Base-by-base conservation (phyloP, 495 filamentous ascomycete genomes). In the Talaromyces proteolyticus region DNA sequence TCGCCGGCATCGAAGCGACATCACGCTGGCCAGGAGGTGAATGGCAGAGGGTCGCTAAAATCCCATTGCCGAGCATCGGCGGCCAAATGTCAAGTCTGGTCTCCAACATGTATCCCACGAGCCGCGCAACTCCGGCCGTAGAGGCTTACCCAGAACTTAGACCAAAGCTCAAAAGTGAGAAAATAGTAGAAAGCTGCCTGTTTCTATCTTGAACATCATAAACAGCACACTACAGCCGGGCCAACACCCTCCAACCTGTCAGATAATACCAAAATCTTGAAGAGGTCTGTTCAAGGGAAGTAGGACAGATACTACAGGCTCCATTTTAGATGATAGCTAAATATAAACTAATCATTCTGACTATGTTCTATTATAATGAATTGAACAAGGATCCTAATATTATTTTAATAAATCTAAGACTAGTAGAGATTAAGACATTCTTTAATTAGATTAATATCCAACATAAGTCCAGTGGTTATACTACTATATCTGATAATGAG, bases 401-500 rank as follows among this genome's bases (percentile, higher is more conserved):
- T 22, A 17, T 50, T 6, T 37, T 54, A 6, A n/a, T 43, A 40
- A 54, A 54, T 25, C 23, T 54, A 24, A 37, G 37, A 19, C 1
- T 34, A 14, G 26, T 18, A 14, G 36, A 51, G 44, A 48, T 50
- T 17, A 55, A 51, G 24, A 40, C 34, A 38, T 55, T 49, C 29
- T 51, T 55, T 55, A 21, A 55, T 29, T 55, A 26, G 53, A 55
- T 55, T 16, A 20, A 50, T 17, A 50, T 21, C 42, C 21, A 20
- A 25, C 12, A 29, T 29, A 29, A 29, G 26, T 29, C 26, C 12
- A 29, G 26, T 29, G 12, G 12, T 29, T 29, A 29, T 45, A 42
- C 39, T 42, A 45, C 19, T 19, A 22, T 19, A n/a, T 17, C 21
- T 17, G 40, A 23, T 24, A 24, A 45, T 45, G 19, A 22, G 17